Base-by-base conservation (phyloP, 73 alveolate genomes). In the Tetrahymena borealis region DNA sequence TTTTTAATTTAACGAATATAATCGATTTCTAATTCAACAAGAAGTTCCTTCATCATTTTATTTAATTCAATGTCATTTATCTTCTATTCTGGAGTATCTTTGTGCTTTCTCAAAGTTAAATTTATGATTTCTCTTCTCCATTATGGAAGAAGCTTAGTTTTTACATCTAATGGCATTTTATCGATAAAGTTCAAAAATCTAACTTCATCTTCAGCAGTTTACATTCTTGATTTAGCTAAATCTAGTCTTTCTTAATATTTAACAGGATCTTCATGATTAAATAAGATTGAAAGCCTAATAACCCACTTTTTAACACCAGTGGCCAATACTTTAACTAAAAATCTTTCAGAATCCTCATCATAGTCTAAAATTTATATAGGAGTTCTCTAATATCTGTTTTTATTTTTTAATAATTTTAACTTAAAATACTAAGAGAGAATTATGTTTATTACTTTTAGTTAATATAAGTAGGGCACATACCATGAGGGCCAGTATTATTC, bases 131-230 rank as follows among this genome's bases (percentile, higher is more conserved):
- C 78, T 32, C 18, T 33, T 85, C 91, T 93, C 39, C 40, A 38
- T 31, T 93, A 15, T 2, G 33, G 28, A 39, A 42, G 42, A 15
- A 93, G 15, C 7, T 90, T 32, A 15, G 95, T 38, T 9, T 79
- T 78, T 11, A 37, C 16, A 38, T 79, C 39, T 35, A 79, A 77
- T 32, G 90, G 79, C 91, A 93, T 85, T 20, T 24, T 79, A 38
- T 93, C 78, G 39, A 93, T 92, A 85, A 39, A 93, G 35, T 93
- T 93, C 60, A 93, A 93, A 33, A 93, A 93, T 79, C 95, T 85
- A 13, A 85, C 35, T 90, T 93, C 95, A 36, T 93, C 95, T 85
- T 93, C 95, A 32, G 95, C 95, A 11, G 90, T 39, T 85, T 93
- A 40, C 77, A 79, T 35, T 39, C 90, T 35, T 1, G 40, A 15